These are phyloP conservation scores for Mycosphaerelloides madeirae DNA, from an alignment of 2,329 filamentous ascomycete genomes.

Conservation along the genomic window DNA sequence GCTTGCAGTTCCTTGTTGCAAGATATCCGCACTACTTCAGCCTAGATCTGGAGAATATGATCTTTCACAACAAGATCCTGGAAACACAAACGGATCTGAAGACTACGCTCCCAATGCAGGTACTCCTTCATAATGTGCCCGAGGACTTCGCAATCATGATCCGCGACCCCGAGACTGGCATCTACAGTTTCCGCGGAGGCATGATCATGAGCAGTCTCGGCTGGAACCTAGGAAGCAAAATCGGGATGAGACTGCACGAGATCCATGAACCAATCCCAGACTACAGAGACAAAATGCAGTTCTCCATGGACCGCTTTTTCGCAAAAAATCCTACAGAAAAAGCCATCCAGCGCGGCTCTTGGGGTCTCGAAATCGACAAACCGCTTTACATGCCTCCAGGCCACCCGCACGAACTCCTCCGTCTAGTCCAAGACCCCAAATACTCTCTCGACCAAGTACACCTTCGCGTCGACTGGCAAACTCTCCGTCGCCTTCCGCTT, in stretches of 20 bases:
- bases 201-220: constrained; percentile 74
- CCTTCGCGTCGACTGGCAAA: constrained; percentile 84
- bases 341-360: constrained; percentile 78
- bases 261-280: constrained; percentile 75
- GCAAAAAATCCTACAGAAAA: constrained; percentile 68
- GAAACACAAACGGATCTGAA: constrained; percentile 57
- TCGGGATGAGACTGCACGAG: constrained; percentile 62
- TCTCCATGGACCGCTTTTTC: constrained; percentile 86
- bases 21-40: constrained; percentile 73
- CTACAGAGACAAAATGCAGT: constrained; percentile 82
- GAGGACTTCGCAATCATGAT: constrained; percentile 79
- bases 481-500: constrained; percentile 70
- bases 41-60: constrained; percentile 49
- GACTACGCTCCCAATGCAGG: constrained; percentile 59
- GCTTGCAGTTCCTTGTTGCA: constrained; percentile 69
- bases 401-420: constrained; percentile 58
- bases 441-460: constrained; percentile 58
- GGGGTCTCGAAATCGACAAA: constrained; percentile 72
- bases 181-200: constrained; percentile 70
- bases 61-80: constrained; percentile 67
- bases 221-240: constrained; percentile 72
- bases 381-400: constrained; percentile 71
- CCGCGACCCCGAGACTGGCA: constrained; percentile 64
- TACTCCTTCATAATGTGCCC: constrained; percentile 72
- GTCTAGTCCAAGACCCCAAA: constrained; percentile 53